Conservation (phyloP, 176 grass and related monocot genomes). For the Puya raimondii region DNA sequence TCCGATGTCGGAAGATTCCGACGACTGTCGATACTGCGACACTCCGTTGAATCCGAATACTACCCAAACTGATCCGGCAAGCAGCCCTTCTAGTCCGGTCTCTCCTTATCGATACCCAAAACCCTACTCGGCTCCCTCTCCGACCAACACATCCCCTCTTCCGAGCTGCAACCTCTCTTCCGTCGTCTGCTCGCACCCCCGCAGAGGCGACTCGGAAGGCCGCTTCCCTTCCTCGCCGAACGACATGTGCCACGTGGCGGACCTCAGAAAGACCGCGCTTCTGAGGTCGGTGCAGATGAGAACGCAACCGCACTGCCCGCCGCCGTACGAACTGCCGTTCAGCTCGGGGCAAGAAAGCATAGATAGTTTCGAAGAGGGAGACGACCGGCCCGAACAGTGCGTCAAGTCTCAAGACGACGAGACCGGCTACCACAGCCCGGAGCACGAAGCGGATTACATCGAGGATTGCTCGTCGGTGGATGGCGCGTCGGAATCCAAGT, state of each 20-base stretch:
- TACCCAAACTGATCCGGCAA: slow-evolving; percentile 37
- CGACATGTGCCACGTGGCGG: slow-evolving; percentile 74
- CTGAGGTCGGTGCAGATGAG: slow-evolving; percentile 93
- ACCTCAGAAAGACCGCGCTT: slow-evolving; percentile 60
- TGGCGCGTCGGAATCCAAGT: slow-evolving; percentile 25
- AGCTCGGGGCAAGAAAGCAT: slow-evolving; percentile 45
- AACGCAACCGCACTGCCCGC: slow-evolving; percentile 48
- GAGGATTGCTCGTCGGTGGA: slow-evolving; percentile 15
- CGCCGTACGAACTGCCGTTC: slow-evolving; percentile 36
- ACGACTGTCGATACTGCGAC: slow-evolving; percentile 67
- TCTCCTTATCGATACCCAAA: slow-evolving; percentile 57
- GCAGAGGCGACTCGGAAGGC: slow-evolving; percentile 71
- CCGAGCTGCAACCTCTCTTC: slow-evolving; percentile 58
- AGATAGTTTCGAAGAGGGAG: slow-evolving; percentile 36
- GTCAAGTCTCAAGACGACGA: slow-evolving; percentile 48
- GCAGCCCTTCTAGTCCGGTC: slow-evolving; percentile 59
- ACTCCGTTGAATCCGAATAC: slow-evolving; percentile 40
- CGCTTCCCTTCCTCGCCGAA: slow-evolving; percentile 88
- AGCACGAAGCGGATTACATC: slow-evolving; percentile 40
- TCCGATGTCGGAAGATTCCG: slow-evolving; percentile 95
- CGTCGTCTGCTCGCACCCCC: slow-evolving; percentile 51
- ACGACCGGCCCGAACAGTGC: slow-evolving; percentile 24
- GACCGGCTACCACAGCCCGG: slow-evolving; percentile 26
- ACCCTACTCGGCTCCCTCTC: slow-evolving; percentile 26
- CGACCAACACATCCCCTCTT: slow-evolving; percentile 32